These are phyloP conservation scores for Phlyctochytrium bullatum DNA, from an alignment of 192 early-diverging fungal genomes.

Conservation along the genomic window DNA sequence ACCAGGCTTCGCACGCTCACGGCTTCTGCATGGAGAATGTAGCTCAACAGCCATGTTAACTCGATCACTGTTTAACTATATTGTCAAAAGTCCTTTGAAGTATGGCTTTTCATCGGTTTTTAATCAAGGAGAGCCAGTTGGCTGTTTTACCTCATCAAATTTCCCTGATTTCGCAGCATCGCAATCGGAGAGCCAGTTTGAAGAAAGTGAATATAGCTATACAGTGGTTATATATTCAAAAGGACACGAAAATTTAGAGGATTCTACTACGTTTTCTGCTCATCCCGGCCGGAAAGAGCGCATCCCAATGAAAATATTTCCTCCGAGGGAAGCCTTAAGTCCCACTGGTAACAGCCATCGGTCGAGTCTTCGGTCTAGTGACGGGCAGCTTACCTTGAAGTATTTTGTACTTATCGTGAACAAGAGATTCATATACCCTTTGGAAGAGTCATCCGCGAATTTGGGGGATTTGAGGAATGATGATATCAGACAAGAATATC, in stretches of 20 bases:
- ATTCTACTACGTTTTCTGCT: too few relatives aligned
- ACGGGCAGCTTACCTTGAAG: conserved; percentile 17
- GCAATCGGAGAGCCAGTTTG: conserved; percentile 15
- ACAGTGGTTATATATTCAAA: conserved; percentile 40
- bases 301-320: too few relatives aligned
- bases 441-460: conserved; percentile 14
- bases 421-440: conserved; percentile 26
- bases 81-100: conserved; percentile 46
- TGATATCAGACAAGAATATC: conserved; percentile 46
- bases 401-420: conserved; percentile 48
- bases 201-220: conserved; percentile 29
- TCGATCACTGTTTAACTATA: conserved; percentile 45
- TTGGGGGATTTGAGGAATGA: conserved; percentile 23
- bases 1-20: conserved; percentile 36
- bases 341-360: too few relatives aligned
- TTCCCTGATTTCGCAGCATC: conserved; percentile 32
- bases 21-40: conserved; percentile 38
- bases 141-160: conserved; percentile 36
- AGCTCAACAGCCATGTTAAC: conserved; percentile 24
- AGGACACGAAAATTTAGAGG: too few relatives aligned
- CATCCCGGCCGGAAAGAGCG: too few relatives aligned
- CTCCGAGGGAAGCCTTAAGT: too few relatives aligned
- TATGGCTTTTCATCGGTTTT: conserved; percentile 47
- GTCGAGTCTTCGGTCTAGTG: too few relatives aligned
- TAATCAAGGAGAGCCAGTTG: conserved; percentile 28